Base-by-base conservation (phyloP, 2,329 filamentous ascomycete species). In the Aciculosporium take region DNA sequence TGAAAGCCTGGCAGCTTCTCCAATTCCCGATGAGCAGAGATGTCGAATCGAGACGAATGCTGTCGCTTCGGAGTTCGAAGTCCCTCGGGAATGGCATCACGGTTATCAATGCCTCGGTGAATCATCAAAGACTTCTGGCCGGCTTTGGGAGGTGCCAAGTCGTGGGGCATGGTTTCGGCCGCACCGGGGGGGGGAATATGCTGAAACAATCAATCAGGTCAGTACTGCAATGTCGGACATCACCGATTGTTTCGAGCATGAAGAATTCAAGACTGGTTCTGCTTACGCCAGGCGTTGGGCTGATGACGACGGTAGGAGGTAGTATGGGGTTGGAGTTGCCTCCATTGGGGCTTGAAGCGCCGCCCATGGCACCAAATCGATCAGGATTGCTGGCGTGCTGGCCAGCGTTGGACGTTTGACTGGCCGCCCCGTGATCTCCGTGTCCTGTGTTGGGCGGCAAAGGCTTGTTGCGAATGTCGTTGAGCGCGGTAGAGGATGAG, bases 1-100 rank as follows among this genome's bases (percentile, higher is more conserved):
- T 98, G 91, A 63, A 98, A 98, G 28, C 91, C 91, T 1, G 91
- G 89, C 20, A 98, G 71, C 66, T 98, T 98, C 62, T 98, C 91
- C 39, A 98, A 72, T 62, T 98, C 91, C 55, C 91, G 79, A 60
- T 96, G 88, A 48, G 93, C 86, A 3, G 91, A 98, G 49, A 98
- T 93, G 60, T 98, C 89, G 60, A 98, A 98, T 47, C 91, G 79
- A 35, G 91, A 98, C 28, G 91, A 96, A 58, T 96, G 88, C 64
- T 98, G 91, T 58, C 91, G 79, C 66, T 94, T 94, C 21, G 91
- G 91, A 5, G 91, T 96, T 56, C 89, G 77, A 47, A 96, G 80
- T 30, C 91, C 91, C 62, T 96, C 91, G 28, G 91, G 87, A 46
- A 94, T 84, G 28, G 62, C 63, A 64, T 98, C 91, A 62, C 94